Base-by-base conservation (phyloP, 2,329 filamentous ascomycete species). In the Colletotrichum costaricense region DNA sequence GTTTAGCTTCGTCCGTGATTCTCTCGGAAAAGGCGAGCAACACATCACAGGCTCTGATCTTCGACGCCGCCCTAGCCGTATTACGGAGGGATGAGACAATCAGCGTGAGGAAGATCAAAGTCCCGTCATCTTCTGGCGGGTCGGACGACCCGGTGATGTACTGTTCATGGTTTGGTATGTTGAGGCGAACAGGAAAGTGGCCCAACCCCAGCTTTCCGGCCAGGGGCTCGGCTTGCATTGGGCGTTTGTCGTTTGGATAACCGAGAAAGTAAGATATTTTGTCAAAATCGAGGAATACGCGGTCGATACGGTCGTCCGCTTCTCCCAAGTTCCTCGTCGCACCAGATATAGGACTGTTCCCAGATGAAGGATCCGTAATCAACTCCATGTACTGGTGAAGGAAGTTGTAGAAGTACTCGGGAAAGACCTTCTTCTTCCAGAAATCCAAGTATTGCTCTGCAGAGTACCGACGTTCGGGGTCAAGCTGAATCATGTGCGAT, bases 301-400 rank as follows among this genome's bases (percentile, higher is more conserved):
- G 91, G 78, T 98, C 95, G 78, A 99, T 98, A 55, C 97, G 91
- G 76, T 98, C 95, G 81, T 99, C 97, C 1, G 95, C 92, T 81
- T 98, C 95, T 73, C 93, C 93, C 65, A 95, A 87, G 78, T 95
- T 97, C 75, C 90, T 91, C 3, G 88, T 84, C 12, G 90, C 88
- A 1, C 93, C 90, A 11, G 93, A 92, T 55, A 94, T 88, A 12
- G 92, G 89, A 65, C 90, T 92, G 76, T 93, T 92, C 1, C 94
- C 95, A 1, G 94, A 94, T 0, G 93, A 94, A 0, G 95, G 93
- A 80, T 98, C 95, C 4, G 97, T 98, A 75, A 99, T 94, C 67
- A 97, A 89, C 77, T 94, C 94, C 95, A 99, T 98, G 80, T 99
- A 98, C 78, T 98, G 95, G 80, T 99, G 97, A 38, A 99, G 87